Evolutionary conservation across 164 flowering plant genomes (phyloP).

Genomic region (Macadamia tetraphylla): DNA sequence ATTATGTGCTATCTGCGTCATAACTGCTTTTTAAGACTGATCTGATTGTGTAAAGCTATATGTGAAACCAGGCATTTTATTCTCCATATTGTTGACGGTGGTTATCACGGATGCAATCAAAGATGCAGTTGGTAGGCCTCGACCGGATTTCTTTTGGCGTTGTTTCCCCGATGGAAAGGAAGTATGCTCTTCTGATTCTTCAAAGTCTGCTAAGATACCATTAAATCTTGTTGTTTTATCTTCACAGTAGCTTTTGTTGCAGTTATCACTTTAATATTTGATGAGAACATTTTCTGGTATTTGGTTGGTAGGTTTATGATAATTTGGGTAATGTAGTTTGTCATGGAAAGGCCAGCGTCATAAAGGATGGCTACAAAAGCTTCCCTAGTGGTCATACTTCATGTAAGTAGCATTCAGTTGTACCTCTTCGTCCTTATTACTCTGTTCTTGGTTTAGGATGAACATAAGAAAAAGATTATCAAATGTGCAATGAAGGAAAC

Average conservation of each 20-base stretch:
- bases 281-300: neutral
- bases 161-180: slow-evolving; percentile 81
- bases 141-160: slow-evolving; percentile 87
- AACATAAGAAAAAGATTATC: neutral
- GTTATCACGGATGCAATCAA: slow-evolving; percentile 64
- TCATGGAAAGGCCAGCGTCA: slow-evolving; percentile 32
- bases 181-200: slow-evolving; percentile 27
- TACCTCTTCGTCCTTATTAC: too few species aligned
- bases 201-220: neutral
- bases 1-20: neutral
- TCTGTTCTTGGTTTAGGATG: too few species aligned
- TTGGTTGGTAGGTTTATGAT: slow-evolving; percentile 42
- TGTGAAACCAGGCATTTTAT: slow-evolving; percentile 48
- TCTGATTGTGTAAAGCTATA: slow-evolving; percentile 2
- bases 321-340: slow-evolving; percentile 49
- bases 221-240: neutral
- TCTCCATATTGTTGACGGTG: slow-evolving; percentile 47
- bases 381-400: slow-evolving; percentile 73
- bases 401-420: slow-evolving; percentile 23
- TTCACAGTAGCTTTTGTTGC: neutral
- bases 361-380: slow-evolving; percentile 58
- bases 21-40: neutral
- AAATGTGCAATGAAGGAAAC: neutral
- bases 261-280: neutral
- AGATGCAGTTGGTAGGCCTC: slow-evolving; percentile 73